phyloP scores from a whole-genome alignment of 164 flowering plant species.

The Vitis rotundifolia region DNA sequence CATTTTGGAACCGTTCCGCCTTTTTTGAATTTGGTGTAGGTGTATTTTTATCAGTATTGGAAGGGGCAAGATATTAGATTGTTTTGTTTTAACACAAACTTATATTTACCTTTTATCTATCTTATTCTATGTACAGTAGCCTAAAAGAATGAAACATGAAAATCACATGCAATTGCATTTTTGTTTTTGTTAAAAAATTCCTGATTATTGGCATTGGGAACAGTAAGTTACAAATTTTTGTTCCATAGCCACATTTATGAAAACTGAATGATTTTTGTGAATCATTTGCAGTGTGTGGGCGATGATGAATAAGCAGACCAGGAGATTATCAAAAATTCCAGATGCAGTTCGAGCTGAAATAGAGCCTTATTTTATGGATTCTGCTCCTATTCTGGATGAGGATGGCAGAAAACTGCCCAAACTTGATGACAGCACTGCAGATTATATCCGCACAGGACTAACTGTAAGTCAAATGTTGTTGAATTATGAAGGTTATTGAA shows the following conservation, averaged over 20 bases:
- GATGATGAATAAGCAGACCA: slow-evolving; percentile 82
- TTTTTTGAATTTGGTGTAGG: background rate
- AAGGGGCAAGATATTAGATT: background rate
- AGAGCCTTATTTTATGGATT: slow-evolving; percentile 58
- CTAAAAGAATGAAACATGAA: no score
- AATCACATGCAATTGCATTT: background rate
- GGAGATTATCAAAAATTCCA: slow-evolving; percentile 78
- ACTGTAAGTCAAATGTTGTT: slow-evolving; percentile 47
- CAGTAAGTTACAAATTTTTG: no score
- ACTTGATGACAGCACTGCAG: slow-evolving; percentile 61
- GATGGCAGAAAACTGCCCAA: slow-evolving; percentile 68
- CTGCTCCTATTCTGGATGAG: slow-evolving; percentile 62
- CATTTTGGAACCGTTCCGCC: background rate
- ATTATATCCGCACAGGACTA: slow-evolving; percentile 60
- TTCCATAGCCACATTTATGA: no score
- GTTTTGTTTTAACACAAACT: no score
- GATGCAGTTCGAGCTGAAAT: slow-evolving; percentile 77
- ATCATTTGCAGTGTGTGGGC: slow-evolving; percentile 71
- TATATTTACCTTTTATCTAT: no score
- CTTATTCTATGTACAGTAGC: no score
- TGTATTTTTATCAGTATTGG: no score
- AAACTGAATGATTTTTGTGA: slow-evolving; percentile 5
- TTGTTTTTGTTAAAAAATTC: background rate
- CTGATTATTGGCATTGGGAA: no score
- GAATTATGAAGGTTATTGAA: background rate